Conservation (phyloP, 805 yeast species). For the Candida morakotiae region DNA sequence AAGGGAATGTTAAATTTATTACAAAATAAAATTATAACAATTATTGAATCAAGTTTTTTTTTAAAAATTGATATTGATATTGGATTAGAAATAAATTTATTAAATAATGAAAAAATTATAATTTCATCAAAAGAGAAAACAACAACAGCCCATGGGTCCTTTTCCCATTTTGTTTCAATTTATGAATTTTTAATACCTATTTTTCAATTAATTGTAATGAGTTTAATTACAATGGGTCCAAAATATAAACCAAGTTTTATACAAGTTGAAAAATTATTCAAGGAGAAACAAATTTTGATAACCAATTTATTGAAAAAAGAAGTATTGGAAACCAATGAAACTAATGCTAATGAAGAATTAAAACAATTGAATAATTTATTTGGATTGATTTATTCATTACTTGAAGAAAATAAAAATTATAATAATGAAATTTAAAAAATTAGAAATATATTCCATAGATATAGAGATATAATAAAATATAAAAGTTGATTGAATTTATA, state of each 20-base stretch:
- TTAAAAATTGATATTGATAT: slow-evolving; percentile 73
- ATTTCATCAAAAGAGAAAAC: slow-evolving; percentile 31
- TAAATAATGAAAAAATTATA: slow-evolving; percentile 22
- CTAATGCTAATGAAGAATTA: slow-evolving; percentile 21
- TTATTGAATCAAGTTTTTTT: slow-evolving; percentile 53
- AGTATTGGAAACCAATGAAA: slow-evolving; percentile 27
- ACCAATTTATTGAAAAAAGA: slow-evolving; percentile 64
- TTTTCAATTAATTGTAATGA: slow-evolving; percentile 66
- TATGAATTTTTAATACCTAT: slow-evolving; percentile 70
- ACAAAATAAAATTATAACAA: slow-evolving; percentile 67
- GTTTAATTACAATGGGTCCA: slow-evolving; percentile 73
- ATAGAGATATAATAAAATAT: too few species aligned
- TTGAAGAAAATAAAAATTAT: slow-evolving; percentile 9
- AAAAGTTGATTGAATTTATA: too few species aligned
- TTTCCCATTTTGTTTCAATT: slow-evolving; percentile 38
- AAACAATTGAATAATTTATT: slow-evolving; percentile 53
- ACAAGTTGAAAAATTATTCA: slow-evolving; percentile 49
- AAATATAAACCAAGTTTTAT: slow-evolving; percentile 57
- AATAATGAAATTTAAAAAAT: background rate
- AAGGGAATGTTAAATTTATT: slow-evolving; percentile 73
- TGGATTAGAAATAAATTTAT: slow-evolving; percentile 50
- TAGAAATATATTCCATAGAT: too few species aligned
- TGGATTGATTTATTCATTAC: slow-evolving; percentile 48
- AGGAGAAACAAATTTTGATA: slow-evolving; percentile 50
- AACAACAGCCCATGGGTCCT: slow-evolving; percentile 6